Conservation (phyloP, 2,329 filamentous ascomycete species). For the Claviceps citrina region DNA sequence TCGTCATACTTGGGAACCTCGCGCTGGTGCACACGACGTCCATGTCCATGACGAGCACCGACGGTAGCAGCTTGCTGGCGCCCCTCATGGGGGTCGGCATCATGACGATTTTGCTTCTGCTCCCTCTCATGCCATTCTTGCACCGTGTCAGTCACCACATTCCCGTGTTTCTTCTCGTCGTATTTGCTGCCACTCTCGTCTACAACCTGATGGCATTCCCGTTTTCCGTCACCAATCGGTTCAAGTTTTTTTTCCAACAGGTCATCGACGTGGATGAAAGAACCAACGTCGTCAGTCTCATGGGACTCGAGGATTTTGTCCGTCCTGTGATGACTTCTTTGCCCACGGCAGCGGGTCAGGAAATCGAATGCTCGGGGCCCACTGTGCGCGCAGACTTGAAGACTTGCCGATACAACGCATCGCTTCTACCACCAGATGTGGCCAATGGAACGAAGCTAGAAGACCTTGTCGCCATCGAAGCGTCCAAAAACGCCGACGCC, state of each 20-base stretch:
- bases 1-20: conserved; percentile 64
- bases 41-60: conserved; percentile 65
- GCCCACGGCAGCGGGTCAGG: conserved; percentile 52
- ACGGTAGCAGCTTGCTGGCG: conserved; percentile 57
- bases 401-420: conserved; percentile 57
- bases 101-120: conserved; percentile 54
- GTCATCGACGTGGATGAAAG: conserved; percentile 60
- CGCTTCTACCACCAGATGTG: conserved; percentile 44
- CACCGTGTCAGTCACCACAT: conserved; percentile 76
- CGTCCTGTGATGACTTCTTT: conserved; percentile 50
- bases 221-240: conserved; percentile 61
- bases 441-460: conserved; percentile 28
- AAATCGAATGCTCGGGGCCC: conserved; percentile 32
- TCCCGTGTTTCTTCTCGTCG: conserved; percentile 56
- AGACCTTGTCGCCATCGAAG: conserved; percentile 47
- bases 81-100: conserved; percentile 57
- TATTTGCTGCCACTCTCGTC: conserved; percentile 60
- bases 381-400: conserved; percentile 30
- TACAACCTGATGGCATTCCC: conserved; percentile 84
- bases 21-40: conserved; percentile 57
- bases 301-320: conserved; percentile 53
- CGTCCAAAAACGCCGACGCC: conserved; percentile 16
- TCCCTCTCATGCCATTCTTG: conserved; percentile 69
- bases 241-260: conserved; percentile 83
- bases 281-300: conserved; percentile 52